Evolutionary conservation across 169 alveolate genomes (phyloP), one percentile per base, ranked within the genome.

Genomic region (Eimeria sp.): DNA sequence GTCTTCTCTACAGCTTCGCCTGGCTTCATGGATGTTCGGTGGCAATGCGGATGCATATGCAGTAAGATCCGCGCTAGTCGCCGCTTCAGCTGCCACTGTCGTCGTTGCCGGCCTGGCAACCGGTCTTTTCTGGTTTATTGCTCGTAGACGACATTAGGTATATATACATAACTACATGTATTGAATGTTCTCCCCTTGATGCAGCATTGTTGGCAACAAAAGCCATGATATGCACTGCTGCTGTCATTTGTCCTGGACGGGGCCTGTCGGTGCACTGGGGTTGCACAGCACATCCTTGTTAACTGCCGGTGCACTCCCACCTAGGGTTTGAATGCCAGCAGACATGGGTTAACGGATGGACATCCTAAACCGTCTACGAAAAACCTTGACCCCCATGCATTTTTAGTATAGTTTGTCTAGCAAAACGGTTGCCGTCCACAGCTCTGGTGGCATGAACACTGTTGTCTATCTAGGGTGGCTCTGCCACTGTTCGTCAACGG

Each of bases 51-150:
- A 52, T 14, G 66, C 83, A 2, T 40, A 11, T 33, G 54, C 49
- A 40, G n/a, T 23, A 33, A 11, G 49, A 52, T 30, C 23, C n/a
- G 11, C 11, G 30, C 30, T 87, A 30, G 60, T 64, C 43, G 93
- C 83, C 54, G 43, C 82, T 33, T 13, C 74, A 16, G 76, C 37
- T 46, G 93, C 93, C 16, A 46, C 68, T 6, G 93, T 64, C 11
- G 80, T 66, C 40, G 91, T 20, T 37, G 78, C 80, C 30, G 64
- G 91, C 30, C 82, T 58, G 66, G 72, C 93, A 33, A 43, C 66
- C 43, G 93, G 82, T 49, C 68, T 87, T 43, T 11, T 60, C 46
- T 87, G 93, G 93, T 4, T 87, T 37, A 46, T 27, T 52, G 83
- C 66, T 58, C 54, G 93, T 43, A 58, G 93, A 40, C 54, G 93